Evolutionary conservation across 345 rosid genomes (phyloP).

Genomic region (Eucalyptus sp.): DNA sequence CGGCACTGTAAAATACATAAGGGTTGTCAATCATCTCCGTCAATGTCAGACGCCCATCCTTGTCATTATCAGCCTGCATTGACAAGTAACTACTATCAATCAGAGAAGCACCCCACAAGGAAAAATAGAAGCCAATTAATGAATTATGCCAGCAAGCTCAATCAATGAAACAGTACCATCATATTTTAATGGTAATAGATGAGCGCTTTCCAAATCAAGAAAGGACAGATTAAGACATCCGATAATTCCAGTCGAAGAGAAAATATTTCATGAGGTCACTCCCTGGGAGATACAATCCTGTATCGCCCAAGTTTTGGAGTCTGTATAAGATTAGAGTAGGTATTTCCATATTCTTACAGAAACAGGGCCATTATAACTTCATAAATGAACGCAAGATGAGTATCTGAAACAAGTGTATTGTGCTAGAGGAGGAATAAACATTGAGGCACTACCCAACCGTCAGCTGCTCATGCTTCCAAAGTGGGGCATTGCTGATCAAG

Average conservation of each 20-base stretch:
- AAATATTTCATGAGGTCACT: background rate
- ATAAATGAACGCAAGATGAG: background rate
- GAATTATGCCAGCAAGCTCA: background rate
- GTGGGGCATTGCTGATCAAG: background rate
- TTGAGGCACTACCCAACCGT: background rate
- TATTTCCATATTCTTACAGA: background rate
- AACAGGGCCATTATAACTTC: background rate
- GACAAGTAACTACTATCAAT: background rate
- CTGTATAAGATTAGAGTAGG: background rate
- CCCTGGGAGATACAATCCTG: background rate
- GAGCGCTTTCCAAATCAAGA: background rate
- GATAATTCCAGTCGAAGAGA: background rate
- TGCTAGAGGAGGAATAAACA: background rate
- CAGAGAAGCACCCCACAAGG: background rate
- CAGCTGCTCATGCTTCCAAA: background rate
- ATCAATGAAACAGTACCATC: background rate
- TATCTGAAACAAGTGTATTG: background rate
- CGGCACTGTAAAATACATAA: constrained; percentile 86
- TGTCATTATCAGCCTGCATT: constrained; percentile 81
- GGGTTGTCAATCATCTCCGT: constrained; percentile 89
- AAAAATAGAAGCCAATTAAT: background rate
- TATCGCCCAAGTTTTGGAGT: background rate
- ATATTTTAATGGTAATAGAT: background rate
- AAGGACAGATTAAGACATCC: background rate
- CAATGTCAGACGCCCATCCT: constrained; percentile 72